Conservation (phyloP, 1,284 basidiomycete genomes). For the Porogramme epimiltina region DNA sequence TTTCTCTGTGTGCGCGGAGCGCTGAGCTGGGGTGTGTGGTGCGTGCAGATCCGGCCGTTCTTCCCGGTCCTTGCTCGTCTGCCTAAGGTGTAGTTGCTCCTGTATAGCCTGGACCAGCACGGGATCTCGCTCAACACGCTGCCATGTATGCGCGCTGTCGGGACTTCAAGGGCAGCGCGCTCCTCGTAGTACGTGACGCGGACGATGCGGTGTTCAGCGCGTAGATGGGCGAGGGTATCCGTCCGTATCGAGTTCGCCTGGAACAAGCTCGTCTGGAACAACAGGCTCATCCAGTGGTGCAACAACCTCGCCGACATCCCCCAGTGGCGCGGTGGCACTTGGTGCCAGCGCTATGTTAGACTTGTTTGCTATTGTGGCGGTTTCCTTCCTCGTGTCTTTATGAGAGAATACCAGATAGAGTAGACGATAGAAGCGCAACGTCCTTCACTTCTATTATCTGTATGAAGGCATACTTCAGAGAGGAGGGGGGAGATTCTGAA, state of each 20-base stretch:
- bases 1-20: neutral
- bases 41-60: conserved; percentile 62
- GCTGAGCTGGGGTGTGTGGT: neutral
- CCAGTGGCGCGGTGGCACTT: neutral
- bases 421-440: no score
- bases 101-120: conserved; percentile 95
- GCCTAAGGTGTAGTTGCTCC: conserved; percentile 78
- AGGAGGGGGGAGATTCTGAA: no score
- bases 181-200: conserved; percentile 64
- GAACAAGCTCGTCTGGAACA: neutral
- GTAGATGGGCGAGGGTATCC: conserved; percentile 78
- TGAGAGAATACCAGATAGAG: no score
- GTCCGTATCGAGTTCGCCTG: conserved; percentile 39
- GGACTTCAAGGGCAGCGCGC: conserved; percentile 42
- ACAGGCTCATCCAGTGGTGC: no score
- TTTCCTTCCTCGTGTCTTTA: neutral
- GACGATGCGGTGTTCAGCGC: conserved; percentile 73
- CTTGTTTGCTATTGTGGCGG: neutral
- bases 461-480: no score
- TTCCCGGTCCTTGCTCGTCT: conserved; percentile 84
- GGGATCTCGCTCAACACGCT: conserved; percentile 92
- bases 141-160: conserved; percentile 73
- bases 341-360: neutral
- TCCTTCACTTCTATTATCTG: no score
- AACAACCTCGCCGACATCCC: no score